Conservation (phyloP, 2,329 filamentous ascomycete species). For the Colletotrichum sp. region DNA sequence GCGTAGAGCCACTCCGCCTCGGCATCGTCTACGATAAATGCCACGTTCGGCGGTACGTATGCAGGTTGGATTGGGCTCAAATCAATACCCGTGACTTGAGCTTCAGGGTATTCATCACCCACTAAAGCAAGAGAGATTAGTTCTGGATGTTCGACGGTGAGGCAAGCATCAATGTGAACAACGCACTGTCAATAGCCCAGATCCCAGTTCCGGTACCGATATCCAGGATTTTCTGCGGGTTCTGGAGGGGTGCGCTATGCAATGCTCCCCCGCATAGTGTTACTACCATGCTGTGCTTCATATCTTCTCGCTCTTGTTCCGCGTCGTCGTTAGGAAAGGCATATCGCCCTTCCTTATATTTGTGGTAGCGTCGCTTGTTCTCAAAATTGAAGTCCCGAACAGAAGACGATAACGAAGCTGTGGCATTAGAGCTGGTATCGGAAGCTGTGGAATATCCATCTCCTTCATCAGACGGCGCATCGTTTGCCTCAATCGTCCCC, state of each 20-base stretch:
- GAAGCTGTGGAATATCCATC: not conserved
- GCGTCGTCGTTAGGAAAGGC: constrained; percentile 46
- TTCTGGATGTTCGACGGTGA: not conserved
- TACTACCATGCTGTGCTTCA: constrained; percentile 35
- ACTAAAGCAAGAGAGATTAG: constrained; percentile 24
- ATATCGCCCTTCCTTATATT: constrained; percentile 42
- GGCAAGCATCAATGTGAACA: not conserved
- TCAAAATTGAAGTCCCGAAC: constrained; percentile 46
- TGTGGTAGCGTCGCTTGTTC: constrained; percentile 47
- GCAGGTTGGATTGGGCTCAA: constrained; percentile 14
- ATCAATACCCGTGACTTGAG: not conserved
- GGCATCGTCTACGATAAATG: constrained; percentile 50
- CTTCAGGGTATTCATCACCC: constrained; percentile 24
- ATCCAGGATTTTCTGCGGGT: not conserved
- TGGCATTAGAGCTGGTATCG: not conserved
- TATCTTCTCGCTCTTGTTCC: constrained; percentile 47
- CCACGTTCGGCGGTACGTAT: constrained; percentile 51
- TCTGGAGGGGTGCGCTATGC: not conserved
- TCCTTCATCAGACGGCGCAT: not conserved
- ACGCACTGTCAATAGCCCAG: constrained; percentile 60
- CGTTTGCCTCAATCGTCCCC: not conserved
- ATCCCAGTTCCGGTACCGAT: constrained; percentile 46
- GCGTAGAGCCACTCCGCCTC: constrained; percentile 43
- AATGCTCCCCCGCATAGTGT: not conserved
- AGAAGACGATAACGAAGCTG: constrained; percentile 30